These are phyloP conservation scores for Nephelium lappaceum DNA, from an alignment of 345 rosid genomes.

Conservation along the genomic window DNA sequence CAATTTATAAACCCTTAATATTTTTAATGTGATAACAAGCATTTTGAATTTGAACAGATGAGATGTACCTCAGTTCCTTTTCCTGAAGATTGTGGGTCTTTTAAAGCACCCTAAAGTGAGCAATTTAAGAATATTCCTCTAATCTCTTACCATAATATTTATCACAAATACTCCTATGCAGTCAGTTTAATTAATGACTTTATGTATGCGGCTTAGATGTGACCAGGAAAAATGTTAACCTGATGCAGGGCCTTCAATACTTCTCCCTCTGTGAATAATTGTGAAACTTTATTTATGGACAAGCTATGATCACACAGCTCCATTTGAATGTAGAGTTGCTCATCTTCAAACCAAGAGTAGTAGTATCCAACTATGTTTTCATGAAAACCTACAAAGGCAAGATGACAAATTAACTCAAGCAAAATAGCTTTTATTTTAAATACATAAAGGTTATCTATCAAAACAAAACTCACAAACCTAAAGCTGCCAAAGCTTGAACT, in stretches of 20 bases:
- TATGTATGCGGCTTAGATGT: background rate
- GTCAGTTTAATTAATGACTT: background rate
- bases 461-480: constrained; percentile 52
- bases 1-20: background rate
- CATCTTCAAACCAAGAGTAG: constrained; percentile 95
- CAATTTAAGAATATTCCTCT: background rate
- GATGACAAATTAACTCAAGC: constrained; percentile 7
- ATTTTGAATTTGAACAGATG: background rate
- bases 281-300: constrained; percentile 48
- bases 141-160: background rate
- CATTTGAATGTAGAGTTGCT: constrained; percentile 92
- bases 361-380: constrained; percentile 83
- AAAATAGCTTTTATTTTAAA: constrained; percentile 2
- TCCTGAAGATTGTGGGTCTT: too few species aligned
- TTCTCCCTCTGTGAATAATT: constrained; percentile 55
- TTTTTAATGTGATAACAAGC: background rate
- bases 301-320: constrained; percentile 92
- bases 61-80: background rate
- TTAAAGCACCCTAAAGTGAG: background rate
- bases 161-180: background rate
- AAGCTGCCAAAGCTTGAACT: constrained; percentile 97
- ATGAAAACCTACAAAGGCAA: constrained; percentile 62
- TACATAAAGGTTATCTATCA: background rate
- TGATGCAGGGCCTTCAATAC: constrained; percentile 65
- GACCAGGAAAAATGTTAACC: constrained; percentile 41